These are phyloP conservation scores for Aspergillus olivimuriae DNA, from an alignment of 495 filamentous ascomycete genomes.

Conservation along the genomic window DNA sequence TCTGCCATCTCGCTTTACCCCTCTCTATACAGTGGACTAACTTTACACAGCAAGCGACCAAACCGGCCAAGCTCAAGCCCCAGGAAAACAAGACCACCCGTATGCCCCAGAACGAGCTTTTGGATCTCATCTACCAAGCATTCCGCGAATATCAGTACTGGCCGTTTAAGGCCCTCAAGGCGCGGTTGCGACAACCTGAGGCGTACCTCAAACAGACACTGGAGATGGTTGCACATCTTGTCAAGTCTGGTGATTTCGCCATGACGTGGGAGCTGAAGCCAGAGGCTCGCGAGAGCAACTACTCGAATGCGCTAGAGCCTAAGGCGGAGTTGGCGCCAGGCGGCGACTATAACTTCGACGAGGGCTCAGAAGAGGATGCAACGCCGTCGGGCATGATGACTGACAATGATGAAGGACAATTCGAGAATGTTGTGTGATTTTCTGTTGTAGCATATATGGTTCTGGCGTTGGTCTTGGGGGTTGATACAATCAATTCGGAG, in stretches of 20 bases:
- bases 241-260: constrained; percentile 73
- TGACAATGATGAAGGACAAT: constrained; percentile 69
- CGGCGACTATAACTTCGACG: constrained; percentile 34
- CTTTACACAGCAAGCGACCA: constrained; percentile 28
- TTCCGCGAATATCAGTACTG: constrained; percentile 85
- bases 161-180: constrained; percentile 76
- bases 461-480: constrained; percentile 16
- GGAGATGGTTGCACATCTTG: constrained; percentile 72
- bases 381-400: constrained; percentile 38
- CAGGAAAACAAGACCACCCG: constrained; percentile 79
- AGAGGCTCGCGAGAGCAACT: constrained; percentile 57
- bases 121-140: constrained; percentile 72
- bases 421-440: constrained; percentile 61
- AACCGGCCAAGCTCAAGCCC: constrained; percentile 33
- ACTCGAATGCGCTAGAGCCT: constrained; percentile 36
- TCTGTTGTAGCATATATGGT: constrained; percentile 26
- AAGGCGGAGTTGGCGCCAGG: constrained; percentile 46
- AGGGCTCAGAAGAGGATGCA: constrained; percentile 39
- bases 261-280: constrained; percentile 76
- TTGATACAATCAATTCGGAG: constrained; percentile 1
- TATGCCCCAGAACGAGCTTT: constrained; percentile 76
- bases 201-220: constrained; percentile 81
- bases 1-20: not conserved
- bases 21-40: constrained; percentile 10
- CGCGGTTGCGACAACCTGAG: constrained; percentile 73